Evolutionary conservation across 2,329 filamentous ascomycete genomes (phyloP).

Genomic region (Chrysoporthe deuterocubensis): DNA sequence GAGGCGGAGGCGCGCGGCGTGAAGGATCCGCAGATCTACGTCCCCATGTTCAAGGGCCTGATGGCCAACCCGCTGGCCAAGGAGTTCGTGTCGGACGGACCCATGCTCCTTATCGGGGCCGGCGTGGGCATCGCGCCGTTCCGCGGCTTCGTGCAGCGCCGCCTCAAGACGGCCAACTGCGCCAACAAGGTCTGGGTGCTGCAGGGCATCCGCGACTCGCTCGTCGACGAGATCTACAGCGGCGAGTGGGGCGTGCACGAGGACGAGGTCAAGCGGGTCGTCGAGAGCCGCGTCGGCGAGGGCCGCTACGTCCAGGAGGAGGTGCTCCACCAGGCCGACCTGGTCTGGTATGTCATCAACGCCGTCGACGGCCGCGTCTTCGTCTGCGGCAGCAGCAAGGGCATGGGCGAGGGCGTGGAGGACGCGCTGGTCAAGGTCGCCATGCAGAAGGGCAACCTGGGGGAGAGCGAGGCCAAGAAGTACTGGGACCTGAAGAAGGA

Average conservation of each 20-base stretch:
- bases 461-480: constrained; percentile 76
- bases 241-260: constrained; percentile 97
- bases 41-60: constrained; percentile 97
- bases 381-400: constrained; percentile 92
- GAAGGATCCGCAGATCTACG: constrained; percentile 64
- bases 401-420: constrained; percentile 97
- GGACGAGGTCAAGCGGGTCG: constrained; percentile 80
- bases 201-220: constrained; percentile 89
- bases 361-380: constrained; percentile 94
- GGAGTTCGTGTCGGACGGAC: constrained; percentile 90
- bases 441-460: constrained; percentile 89
- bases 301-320: constrained; percentile 97
- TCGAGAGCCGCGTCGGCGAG: constrained; percentile 75
- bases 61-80: constrained; percentile 96
- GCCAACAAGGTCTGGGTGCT: constrained; percentile 98
- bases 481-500: constrained; percentile 95
- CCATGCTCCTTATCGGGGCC: constrained; percentile 96
- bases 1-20: constrained; percentile 67
- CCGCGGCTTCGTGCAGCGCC: constrained; percentile 93
- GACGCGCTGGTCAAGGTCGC: constrained; percentile 85
- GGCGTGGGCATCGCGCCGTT: constrained; percentile 97
- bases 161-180: constrained; percentile 91
- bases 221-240: constrained; percentile 94
- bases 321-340: constrained; percentile 84
- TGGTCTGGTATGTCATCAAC: constrained; percentile 99